Percentiles rank a stretch among this genome's conserved stretches.
Evolutionary conservation across 208 protist species (phyloP).

Genomic region (Wallacemonas sp.): DNA sequence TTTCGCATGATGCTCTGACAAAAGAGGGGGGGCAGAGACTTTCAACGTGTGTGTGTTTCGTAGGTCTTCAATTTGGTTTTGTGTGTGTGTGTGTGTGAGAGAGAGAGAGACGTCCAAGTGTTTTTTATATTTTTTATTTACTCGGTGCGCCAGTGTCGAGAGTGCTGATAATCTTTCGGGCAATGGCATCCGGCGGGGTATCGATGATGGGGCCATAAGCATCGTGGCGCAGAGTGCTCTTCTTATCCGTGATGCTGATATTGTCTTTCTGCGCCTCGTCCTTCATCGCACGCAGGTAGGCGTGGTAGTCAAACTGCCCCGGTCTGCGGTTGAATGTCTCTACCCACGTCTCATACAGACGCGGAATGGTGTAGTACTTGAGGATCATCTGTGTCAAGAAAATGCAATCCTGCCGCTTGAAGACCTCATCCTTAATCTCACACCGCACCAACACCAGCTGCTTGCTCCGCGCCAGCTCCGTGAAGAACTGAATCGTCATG

Average conservation of each 20-base stretch:
- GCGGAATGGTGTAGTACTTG: constrained; percentile 89
- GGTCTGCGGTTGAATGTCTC: constrained; percentile 91
- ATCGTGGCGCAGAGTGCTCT: constrained; percentile 58
- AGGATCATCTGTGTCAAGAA: constrained; percentile 91
- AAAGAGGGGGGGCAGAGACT: no score
- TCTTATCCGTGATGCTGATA: constrained; percentile 89
- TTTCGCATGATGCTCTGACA: no score
- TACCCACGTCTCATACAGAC: constrained; percentile 83
- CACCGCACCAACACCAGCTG: constrained; percentile 87
- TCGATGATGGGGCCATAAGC: constrained; percentile 85
- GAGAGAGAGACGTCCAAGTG: no score
- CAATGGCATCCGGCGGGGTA: constrained; percentile 75
- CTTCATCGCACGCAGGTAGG: constrained; percentile 89
- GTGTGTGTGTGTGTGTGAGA: not conserved
- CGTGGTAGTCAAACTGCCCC: constrained; percentile 86
- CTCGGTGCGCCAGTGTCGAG: constrained; percentile 38
- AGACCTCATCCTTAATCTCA: constrained; percentile 92
- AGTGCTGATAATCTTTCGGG: constrained; percentile 65
- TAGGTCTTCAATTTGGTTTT: not conserved
- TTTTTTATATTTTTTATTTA: not conserved
- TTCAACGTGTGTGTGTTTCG: no score
- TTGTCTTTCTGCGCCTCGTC: constrained; percentile 85
- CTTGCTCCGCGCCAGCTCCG: constrained; percentile 84
- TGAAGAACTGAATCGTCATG: constrained; percentile 95
- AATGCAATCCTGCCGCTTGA: constrained; percentile 86